Evolutionary conservation across 805 yeast genomes (phyloP).

Genomic region (Hanseniaspora lindneri): DNA sequence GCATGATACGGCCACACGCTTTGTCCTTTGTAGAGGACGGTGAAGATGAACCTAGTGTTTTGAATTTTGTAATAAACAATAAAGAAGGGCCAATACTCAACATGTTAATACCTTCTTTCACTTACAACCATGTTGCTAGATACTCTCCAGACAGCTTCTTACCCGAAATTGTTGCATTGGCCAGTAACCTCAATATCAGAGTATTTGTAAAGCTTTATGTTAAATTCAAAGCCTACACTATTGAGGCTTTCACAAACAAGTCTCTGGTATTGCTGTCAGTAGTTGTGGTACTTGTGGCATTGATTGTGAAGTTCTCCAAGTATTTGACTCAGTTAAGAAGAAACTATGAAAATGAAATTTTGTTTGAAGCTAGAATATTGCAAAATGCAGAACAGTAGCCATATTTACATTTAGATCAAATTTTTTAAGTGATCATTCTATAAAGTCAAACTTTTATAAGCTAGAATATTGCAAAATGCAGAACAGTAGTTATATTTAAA

Average conservation of each 20-base stretch:
- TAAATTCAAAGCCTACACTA: neutral
- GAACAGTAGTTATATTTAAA: neutral
- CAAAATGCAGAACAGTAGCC: conserved; percentile 1
- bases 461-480: conserved; percentile 10
- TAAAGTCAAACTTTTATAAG: too few relatives aligned
- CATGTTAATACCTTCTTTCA: neutral
- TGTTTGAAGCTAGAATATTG: conserved; percentile 10
- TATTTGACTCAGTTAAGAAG: neutral
- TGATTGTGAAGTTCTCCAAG: neutral
- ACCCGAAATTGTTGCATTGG: neutral
- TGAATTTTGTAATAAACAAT: neutral
- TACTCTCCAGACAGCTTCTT: neutral
- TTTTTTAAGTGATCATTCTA: too few relatives aligned
- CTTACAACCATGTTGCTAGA: neutral
- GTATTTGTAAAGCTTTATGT: neutral
- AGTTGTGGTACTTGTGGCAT: neutral
- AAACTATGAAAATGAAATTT: conserved; percentile 12
- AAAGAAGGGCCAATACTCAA: neutral
- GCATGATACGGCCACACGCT: neutral
- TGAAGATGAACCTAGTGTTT: neutral
- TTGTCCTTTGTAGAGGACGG: neutral
- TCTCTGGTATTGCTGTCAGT: neutral
- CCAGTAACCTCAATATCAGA: neutral
- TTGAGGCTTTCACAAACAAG: neutral
- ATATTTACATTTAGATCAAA: neutral